These are phyloP conservation scores for Pinus albicaulis DNA, from an alignment of 75 land plant genomes.

Conservation along the genomic window DNA sequence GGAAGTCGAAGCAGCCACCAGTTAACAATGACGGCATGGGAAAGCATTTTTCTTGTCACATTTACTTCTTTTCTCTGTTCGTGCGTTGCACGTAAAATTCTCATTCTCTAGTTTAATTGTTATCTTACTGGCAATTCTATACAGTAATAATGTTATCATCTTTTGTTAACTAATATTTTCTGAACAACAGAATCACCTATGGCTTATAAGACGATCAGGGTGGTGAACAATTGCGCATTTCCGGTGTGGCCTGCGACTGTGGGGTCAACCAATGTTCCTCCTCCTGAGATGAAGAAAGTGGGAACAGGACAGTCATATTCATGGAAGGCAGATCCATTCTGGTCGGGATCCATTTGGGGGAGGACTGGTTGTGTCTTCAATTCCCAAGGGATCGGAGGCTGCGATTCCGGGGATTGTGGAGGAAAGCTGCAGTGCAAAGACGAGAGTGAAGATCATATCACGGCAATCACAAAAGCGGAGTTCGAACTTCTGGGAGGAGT, in stretches of 20 bases:
- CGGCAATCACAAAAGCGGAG: background rate
- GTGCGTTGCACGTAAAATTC: no score
- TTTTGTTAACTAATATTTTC: no score
- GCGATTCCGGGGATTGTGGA: background rate
- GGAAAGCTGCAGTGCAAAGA: background rate
- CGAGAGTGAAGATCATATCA: background rate
- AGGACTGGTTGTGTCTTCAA: background rate
- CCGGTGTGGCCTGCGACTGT: background rate
- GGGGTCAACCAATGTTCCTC: background rate
- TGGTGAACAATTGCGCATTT: background rate
- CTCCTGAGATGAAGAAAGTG: background rate
- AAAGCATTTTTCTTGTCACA: no score
- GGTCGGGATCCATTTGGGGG: background rate
- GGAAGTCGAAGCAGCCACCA: no score
- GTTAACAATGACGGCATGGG: no score
- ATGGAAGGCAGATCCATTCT: background rate
- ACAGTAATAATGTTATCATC: no score
- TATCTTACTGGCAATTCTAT: no score
- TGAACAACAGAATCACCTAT: no score
- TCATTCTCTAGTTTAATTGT: no score
- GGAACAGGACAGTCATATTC: background rate
- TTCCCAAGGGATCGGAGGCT: background rate
- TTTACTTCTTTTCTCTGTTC: no score
- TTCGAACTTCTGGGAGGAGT: no score
- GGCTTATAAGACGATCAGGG: background rate